Conservation (phyloP, 2,329 filamentous ascomycete species). For the Pseudogymnoascus sp. region DNA sequence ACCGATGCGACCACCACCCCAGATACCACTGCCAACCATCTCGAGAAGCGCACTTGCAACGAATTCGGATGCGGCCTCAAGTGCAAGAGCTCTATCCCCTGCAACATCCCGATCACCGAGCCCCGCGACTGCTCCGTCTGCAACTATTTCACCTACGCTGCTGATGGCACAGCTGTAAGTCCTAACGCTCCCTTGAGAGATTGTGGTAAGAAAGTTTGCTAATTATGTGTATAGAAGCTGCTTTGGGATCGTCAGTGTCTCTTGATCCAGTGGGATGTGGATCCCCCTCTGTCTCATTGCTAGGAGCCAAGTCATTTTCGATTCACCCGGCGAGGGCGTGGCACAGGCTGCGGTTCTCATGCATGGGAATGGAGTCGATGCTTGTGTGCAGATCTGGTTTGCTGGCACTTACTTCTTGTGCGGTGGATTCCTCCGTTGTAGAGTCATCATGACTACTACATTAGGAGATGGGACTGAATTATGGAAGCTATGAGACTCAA, state of each 20-base stretch:
- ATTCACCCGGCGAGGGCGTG: background rate
- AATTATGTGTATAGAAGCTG: background rate
- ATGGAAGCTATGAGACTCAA: background rate
- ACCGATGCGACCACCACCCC: background rate
- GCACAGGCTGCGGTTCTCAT: background rate
- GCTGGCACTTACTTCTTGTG: background rate
- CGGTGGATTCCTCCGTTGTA: background rate
- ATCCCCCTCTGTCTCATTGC: background rate
- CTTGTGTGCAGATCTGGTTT: background rate
- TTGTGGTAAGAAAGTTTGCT: background rate
- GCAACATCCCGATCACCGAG: background rate
- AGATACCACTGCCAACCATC: background rate
- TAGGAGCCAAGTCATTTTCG: background rate
- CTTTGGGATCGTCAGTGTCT: background rate
- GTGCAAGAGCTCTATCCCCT: background rate
- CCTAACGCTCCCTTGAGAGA: too few relatives aligned
- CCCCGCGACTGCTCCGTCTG: background rate
- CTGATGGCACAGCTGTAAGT: background rate
- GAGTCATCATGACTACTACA: background rate
- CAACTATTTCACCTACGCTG: background rate
- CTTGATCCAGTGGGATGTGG: background rate
- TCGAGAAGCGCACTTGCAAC: background rate
- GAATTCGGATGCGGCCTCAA: background rate
- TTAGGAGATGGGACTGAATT: background rate
- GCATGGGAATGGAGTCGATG: background rate